phyloP scores from a whole-genome alignment of 179 eudicot genomes.

The Beta macrorhiza region DNA sequence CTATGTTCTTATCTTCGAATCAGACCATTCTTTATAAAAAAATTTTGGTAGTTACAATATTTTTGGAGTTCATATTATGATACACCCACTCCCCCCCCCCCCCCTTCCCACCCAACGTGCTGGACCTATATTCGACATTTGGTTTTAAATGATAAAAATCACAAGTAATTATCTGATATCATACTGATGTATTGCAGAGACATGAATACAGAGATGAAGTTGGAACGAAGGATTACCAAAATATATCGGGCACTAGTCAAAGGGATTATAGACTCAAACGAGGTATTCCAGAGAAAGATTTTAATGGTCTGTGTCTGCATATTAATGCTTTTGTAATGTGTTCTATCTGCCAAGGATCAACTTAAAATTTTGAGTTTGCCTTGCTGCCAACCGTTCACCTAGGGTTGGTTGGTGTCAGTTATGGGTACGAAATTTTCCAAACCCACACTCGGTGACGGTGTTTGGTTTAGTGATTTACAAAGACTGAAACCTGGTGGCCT shows the following conservation, averaged over 20 bases:
- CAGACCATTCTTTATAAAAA: not conserved
- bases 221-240: conserved; percentile 61
- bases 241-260: conserved; percentile 73
- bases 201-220: conserved; percentile 23
- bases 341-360: not conserved
- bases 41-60: not conserved
- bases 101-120: not conserved
- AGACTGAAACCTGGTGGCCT: too few species aligned
- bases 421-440: too few species aligned
- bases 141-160: not conserved
- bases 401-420: too few species aligned
- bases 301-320: not conserved
- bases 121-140: not conserved
- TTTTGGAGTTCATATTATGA: not conserved
- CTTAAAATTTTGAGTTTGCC: not conserved
- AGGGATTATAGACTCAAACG: conserved; percentile 62
- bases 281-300: conserved; percentile 43
- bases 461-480: too few species aligned
- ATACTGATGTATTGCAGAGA: conserved; percentile 35
- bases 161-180: not conserved
- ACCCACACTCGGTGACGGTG: too few species aligned
- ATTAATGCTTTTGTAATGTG: not conserved
- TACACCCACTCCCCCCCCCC: not conserved
- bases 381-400: not conserved
- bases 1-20: not conserved